Base-by-base conservation (phyloP, 2,329 filamentous ascomycete species). In the Lachnum nothofagi region DNA sequence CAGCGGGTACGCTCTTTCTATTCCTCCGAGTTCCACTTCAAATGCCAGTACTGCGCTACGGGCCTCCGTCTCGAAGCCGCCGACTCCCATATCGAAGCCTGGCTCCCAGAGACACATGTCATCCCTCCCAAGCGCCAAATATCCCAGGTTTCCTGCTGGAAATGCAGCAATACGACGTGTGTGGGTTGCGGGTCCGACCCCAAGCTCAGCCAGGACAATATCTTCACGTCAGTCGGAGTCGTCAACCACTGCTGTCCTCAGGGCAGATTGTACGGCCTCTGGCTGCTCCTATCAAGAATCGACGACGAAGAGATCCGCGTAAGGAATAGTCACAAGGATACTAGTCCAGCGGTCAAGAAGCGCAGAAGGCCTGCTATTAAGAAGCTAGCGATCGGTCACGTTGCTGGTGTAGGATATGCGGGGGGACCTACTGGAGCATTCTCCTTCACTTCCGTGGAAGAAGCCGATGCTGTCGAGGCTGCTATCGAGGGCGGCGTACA, bases 161-260 rank as follows among this genome's bases (percentile, higher is more conserved):
- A 35, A 10, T 44, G 43, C 5, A 45, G 47, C 2, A 31, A 44
- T 23, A 37, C 37, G 17, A 59, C 52, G 10, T 59, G 56, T 31
- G 48, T 48, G 44, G 56, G 56, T 5, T 59, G 56, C 34, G 54
- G 54, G 5, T 25, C 19, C 12, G 27, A 33, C 12, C 52, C 56
- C 3, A 45, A 29, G 14, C 14, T 56, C 19, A 44, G 22, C 25
- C 22, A 42, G 3, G 29, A 42, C 10, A 51, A 50, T 17, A 24
- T 55, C 22, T 59, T 56, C 41, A 59, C 56, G 5, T 19, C 49
- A 10, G 35, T 54, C 4, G 56, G 56, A 7, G 56, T 59, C 5
- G 42, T 59, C 7, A 56, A 59, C 37, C 50, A 53, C 16, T 59
- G 56, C 35, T 59, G 56, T 33, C 23, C 51, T 34, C 12, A 27